Conservation (phyloP, 352 stramenopile genomes). For the Phytophthora boehmeriae region DNA sequence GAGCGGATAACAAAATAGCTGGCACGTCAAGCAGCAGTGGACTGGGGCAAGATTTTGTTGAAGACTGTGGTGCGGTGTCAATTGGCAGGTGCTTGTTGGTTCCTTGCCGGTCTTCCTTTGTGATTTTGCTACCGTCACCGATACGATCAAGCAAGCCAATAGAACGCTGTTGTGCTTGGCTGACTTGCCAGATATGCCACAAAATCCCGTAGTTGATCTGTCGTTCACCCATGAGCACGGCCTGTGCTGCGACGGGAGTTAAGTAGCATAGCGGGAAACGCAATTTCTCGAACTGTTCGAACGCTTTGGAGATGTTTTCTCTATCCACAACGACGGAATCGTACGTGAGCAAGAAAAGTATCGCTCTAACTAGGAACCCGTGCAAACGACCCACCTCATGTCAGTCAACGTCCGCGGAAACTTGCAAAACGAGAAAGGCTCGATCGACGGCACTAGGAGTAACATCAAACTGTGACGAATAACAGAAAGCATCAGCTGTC, state of each 20-base stretch:
- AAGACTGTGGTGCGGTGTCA: neutral
- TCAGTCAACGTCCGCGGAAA: slow-evolving; percentile 25
- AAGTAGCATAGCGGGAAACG: slow-evolving; percentile 21
- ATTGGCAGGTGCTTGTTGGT: neutral
- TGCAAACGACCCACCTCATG: slow-evolving; percentile 18
- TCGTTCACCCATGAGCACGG: slow-evolving; percentile 48
- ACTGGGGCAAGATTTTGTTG: neutral
- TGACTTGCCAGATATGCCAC: slow-evolving; percentile 57
- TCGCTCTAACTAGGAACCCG: neutral
- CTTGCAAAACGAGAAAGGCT: slow-evolving; percentile 25
- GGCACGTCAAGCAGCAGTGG: slow-evolving; percentile 32
- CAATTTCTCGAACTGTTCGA: slow-evolving; percentile 23
- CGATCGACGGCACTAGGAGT: slow-evolving; percentile 3
- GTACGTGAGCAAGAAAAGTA: slow-evolving; percentile 1
- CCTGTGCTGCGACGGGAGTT: slow-evolving; percentile 22
- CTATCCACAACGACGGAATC: slow-evolving; percentile 12
- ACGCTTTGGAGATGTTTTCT: slow-evolving; percentile 38
- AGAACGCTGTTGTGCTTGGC: slow-evolving; percentile 4
- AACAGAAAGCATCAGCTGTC: neutral
- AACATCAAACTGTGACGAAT: slow-evolving; percentile 12
- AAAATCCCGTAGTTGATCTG: slow-evolving; percentile 53
- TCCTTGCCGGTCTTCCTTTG: slow-evolving; percentile 6
- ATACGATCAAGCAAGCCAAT: neutral
- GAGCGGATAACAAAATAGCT: slow-evolving; percentile 15
- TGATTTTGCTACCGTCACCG: neutral